Base-by-base conservation (phyloP, 768 basidiomycete genomes). In the Neoboletus magnificus region DNA sequence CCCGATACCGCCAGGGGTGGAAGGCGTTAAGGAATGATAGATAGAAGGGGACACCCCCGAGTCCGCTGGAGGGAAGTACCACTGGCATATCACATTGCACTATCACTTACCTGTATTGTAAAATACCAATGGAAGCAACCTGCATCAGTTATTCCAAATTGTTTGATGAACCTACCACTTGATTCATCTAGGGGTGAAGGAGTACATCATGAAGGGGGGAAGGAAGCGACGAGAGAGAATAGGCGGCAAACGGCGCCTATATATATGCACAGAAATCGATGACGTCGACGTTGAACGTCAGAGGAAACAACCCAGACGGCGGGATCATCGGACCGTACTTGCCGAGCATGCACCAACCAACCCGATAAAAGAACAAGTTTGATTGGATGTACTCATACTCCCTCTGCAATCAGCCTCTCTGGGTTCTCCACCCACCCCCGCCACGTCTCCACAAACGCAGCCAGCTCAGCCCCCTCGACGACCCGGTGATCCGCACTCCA, bases 401-500 rank as follows among this genome's bases (percentile, higher is more conserved):
- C 74, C 44, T 78, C 78, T 4, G 62, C 89, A 61, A 91, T 79
- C 56, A 92, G 65, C 67, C 87, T 76, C 67, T 79, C 82, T 3
- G 93, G 93, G 2, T 73, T 67, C 73, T 93, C 91, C 16, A 93
- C 87, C 77, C 84, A 91, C 16, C 72, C 75, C 57, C 91, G 82
- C 92, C 92, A 95, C 41, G 78, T 76, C 74, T 93, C 91, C 57
- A 92, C 87, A 68, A 95, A 92, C 59, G 89, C 91, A 50, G 89
- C 91, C 58, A 95, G 67, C 73, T 95, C 92, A 1, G 91, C 92
- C 5, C 92, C 92, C 67, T 95, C 92, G 11, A 93, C 84, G 8
- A 95, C 84, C 16, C 92, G 74, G 71, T 95, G 93, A 62, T 95
- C 92, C 46, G 87, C 92, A 57, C 83, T 84, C 89, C 92, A 94